Percentiles rank a stretch among this genome's conserved stretches.
These are phyloP conservation scores for Nidula niveotomentosa DNA, from an alignment of 1,284 basidiomycete genomes.

Conservation along the genomic window DNA sequence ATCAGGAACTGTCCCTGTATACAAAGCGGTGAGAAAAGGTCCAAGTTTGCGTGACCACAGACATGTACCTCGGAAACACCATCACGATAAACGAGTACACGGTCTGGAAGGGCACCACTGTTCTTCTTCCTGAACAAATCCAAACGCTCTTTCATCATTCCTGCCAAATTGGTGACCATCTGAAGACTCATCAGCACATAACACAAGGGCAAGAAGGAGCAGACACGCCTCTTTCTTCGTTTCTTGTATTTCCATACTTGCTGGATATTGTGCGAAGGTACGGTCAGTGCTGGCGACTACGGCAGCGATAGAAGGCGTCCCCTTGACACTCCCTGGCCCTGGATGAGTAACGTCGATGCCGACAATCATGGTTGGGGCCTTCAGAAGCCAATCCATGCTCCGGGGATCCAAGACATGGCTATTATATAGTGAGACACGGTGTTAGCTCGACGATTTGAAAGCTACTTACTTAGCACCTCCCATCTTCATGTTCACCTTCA, in stretches of 20 bases:
- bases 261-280: slow-evolving; percentile 69
- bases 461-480: slow-evolving; percentile 64
- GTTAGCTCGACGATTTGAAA: background rate
- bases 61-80: slow-evolving; percentile 69
- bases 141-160: slow-evolving; percentile 73
- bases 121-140: slow-evolving; percentile 48
- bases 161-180: slow-evolving; percentile 69
- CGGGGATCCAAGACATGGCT: slow-evolving; percentile 55
- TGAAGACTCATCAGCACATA: slow-evolving; percentile 22
- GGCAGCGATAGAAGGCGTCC: slow-evolving; percentile 77
- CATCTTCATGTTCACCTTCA: slow-evolving; percentile 82
- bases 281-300: slow-evolving; percentile 72
- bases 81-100: slow-evolving; percentile 76
- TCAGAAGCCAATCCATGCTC: slow-evolving; percentile 54
- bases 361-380: slow-evolving; percentile 70
- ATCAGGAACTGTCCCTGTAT: slow-evolving; percentile 71
- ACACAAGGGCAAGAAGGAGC: background rate
- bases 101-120: slow-evolving; percentile 44
- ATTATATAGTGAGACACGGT: background rate
- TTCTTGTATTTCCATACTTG: slow-evolving; percentile 71
- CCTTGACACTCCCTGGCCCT: slow-evolving; percentile 61
- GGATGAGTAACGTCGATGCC: slow-evolving; percentile 87
- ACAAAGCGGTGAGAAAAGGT: slow-evolving; percentile 6
- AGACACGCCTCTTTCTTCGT: slow-evolving; percentile 66
- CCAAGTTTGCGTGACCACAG: background rate